These are phyloP conservation scores for Monascus ruber DNA, from an alignment of 2,329 filamentous ascomycete genomes.

Conservation along the genomic window DNA sequence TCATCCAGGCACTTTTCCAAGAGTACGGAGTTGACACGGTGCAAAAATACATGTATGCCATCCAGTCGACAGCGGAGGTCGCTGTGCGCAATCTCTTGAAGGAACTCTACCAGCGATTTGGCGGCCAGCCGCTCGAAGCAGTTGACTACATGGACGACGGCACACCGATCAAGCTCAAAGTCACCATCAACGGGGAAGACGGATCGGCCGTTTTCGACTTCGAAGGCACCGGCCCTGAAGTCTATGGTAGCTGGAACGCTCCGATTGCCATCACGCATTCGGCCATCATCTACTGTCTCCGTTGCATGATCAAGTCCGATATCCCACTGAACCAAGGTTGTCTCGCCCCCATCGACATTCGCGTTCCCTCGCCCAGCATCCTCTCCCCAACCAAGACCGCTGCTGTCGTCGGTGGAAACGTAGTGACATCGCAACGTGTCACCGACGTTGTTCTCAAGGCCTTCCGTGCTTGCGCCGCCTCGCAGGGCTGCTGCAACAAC, in stretches of 20 bases:
- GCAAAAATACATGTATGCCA: conserved; percentile 72
- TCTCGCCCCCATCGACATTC: conserved; percentile 61
- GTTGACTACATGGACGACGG: conserved; percentile 83
- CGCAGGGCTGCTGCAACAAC: conserved; percentile 74
- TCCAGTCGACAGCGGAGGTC: conserved; percentile 68
- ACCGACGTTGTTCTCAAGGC: conserved; percentile 75
- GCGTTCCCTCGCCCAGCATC: conserved; percentile 57
- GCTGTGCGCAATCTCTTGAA: conserved; percentile 65
- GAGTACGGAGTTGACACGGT: conserved; percentile 71
- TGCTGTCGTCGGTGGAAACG: conserved; percentile 74
- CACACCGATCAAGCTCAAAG: conserved; percentile 60
- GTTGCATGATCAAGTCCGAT: conserved; percentile 67
- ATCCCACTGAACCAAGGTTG: conserved; percentile 84
- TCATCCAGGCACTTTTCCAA: conserved; percentile 62
- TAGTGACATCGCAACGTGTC: conserved; percentile 66
- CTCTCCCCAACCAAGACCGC: conserved; percentile 64
- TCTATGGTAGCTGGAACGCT: conserved; percentile 70
- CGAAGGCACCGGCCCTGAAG: conserved; percentile 64
- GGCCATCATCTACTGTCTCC: conserved; percentile 76
- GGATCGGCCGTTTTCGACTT: conserved; percentile 73
- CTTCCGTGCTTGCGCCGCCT: conserved; percentile 67
- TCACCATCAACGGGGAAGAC: conserved; percentile 62
- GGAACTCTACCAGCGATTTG: conserved; percentile 56
- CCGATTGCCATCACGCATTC: conserved; percentile 72
- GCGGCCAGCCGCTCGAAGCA: conserved; percentile 59